Evolutionary conservation across 2,329 filamentous ascomycete genomes (phyloP).

Genomic region (Aureobasidium subglaciale): DNA sequence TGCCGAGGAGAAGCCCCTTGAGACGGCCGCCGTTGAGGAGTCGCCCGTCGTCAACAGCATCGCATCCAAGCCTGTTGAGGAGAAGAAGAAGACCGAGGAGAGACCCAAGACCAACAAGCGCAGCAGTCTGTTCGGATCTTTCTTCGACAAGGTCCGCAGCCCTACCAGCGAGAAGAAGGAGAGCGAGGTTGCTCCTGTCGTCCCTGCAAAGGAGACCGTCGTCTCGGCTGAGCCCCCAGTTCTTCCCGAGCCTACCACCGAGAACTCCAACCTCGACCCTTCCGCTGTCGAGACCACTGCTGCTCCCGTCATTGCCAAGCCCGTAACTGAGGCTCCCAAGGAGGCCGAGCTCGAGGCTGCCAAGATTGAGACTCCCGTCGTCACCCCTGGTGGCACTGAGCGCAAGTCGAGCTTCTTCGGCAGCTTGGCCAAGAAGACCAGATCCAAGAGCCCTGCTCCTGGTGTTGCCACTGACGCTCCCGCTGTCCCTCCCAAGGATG

Average conservation of each 20-base stretch:
- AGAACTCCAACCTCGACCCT: conserved; percentile 35
- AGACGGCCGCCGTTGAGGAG: conserved; percentile 35
- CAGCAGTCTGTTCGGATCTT: conserved; percentile 68
- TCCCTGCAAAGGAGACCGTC: conserved; percentile 43
- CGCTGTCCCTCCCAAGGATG: conserved; percentile 21
- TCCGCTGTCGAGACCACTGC: conserved; percentile 26
- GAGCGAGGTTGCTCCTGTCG: conserved; percentile 51
- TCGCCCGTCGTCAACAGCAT: conserved; percentile 37
- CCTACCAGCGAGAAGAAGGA: conserved; percentile 60
- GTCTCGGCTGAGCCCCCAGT: conserved; percentile 30
- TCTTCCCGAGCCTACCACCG: conserved; percentile 25
- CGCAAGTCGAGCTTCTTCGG: conserved; percentile 19
- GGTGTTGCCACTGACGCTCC: conserved; percentile 15
- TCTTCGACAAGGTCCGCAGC: conserved; percentile 54
- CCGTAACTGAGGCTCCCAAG: conserved; percentile 20
- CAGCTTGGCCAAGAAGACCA: conserved; percentile 17
- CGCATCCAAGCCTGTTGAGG: conserved; percentile 29
- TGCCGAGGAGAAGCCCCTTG: conserved; percentile 34
- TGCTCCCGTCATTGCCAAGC: conserved; percentile 20
- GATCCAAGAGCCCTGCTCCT: conserved; percentile 19
- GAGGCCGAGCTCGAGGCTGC: conserved; percentile 19
- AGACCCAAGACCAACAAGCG: conserved; percentile 70
- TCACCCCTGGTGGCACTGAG: conserved; percentile 18
- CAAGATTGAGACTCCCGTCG: conserved; percentile 14
- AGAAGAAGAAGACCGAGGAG: conserved; percentile 24